Evolutionary conservation across 306 rosid genomes (phyloP).

Genomic region (Fagus sylvatica): DNA sequence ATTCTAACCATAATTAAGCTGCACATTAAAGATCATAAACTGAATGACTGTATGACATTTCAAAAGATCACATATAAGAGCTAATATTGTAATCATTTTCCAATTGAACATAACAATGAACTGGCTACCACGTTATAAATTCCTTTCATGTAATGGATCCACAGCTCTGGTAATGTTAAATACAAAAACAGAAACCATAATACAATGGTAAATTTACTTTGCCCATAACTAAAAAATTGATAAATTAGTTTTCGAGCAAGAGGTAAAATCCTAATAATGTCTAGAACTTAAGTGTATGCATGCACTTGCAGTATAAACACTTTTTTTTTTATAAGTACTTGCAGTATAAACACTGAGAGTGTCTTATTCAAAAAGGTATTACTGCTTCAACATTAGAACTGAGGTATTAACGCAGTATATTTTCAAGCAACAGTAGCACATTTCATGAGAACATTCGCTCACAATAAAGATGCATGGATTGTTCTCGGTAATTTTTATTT

Average conservation of each 20-base stretch:
- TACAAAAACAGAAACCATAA: neutral
- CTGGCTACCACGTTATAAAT: neutral
- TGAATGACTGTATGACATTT: neutral
- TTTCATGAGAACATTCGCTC: neutral
- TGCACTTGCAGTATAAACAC: neutral
- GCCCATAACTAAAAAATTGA: too few species aligned
- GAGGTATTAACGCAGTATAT: neutral
- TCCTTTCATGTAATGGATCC: neutral
- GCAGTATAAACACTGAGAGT: neutral
- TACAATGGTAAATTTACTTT: neutral
- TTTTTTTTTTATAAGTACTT: neutral
- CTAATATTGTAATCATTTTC: neutral
- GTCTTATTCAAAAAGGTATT: neutral
- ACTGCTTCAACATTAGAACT: neutral
- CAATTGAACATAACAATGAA: neutral
- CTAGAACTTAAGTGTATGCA: neutral
- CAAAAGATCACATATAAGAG: neutral
- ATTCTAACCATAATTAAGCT: neutral
- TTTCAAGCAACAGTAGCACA: neutral
- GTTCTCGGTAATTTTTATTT: neutral
- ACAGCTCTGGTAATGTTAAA: neutral
- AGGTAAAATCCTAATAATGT: neutral
- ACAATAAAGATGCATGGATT: neutral
- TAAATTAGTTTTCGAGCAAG: neutral
- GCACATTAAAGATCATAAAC: neutral